Percentiles rank a stretch among this genome's conserved stretches.
phyloP scores from a whole-genome alignment of 371 early-diverging fungal genomes.

The Astathelohania contejeani region DNA sequence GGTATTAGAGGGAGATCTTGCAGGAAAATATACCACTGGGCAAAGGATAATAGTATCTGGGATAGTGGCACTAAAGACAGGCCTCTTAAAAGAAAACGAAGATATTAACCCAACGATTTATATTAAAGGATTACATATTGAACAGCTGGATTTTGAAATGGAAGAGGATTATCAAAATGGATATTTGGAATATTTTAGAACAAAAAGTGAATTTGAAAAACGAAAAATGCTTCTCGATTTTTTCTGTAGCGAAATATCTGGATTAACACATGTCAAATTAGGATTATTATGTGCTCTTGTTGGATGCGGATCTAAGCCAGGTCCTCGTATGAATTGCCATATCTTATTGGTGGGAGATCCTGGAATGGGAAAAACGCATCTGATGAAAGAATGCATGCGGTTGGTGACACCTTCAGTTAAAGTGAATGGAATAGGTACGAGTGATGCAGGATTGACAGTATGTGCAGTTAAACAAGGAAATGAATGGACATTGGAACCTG shows the following conservation, averaged over 20 bases:
- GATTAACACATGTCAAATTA: conserved; percentile 36
- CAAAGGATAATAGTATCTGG: conserved; percentile 42
- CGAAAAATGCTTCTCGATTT: conserved; percentile 26
- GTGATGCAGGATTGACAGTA: conserved; percentile 51
- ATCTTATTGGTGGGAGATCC: conserved; percentile 48
- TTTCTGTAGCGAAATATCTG: conserved; percentile 36
- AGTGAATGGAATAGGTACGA: conserved; percentile 46
- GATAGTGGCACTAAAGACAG: conserved; percentile 30
- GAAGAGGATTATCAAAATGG: background rate
- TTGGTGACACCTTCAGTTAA: conserved; percentile 37
- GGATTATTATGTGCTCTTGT: conserved; percentile 40
- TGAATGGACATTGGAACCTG: conserved; percentile 63
- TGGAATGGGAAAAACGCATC: conserved; percentile 48
- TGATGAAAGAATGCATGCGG: conserved; percentile 34
- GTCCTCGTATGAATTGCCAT: conserved; percentile 24
- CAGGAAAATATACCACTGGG: conserved; percentile 43
- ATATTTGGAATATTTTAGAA: conserved; percentile 4
- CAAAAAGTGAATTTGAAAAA: conserved; percentile 9
- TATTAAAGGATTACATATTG: conserved; percentile 28
- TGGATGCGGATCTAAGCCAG: conserved; percentile 10
- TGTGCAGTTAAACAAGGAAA: conserved; percentile 50
- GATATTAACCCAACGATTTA: conserved; percentile 28
- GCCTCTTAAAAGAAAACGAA: conserved; percentile 22
- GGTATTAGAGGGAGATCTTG: conserved; percentile 27
- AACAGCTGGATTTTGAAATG: conserved; percentile 15